phyloP scores from a whole-genome alignment of 2,329 filamentous ascomycete genomes.

The Fusarium palustre region DNA sequence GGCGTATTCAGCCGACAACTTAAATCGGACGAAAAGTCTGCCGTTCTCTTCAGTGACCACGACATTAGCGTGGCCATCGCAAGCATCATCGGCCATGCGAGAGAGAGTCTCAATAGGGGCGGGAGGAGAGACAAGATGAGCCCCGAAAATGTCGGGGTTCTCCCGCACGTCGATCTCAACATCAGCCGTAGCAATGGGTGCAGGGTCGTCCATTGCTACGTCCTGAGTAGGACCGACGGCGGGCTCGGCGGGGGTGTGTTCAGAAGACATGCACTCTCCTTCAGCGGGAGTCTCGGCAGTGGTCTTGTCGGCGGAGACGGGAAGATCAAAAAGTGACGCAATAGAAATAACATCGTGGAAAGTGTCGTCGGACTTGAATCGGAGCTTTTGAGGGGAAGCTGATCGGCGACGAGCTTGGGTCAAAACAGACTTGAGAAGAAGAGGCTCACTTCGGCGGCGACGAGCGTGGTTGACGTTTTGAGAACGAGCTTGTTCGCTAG shows the following conservation, averaged over 20 bases:
- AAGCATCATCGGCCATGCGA: constrained; percentile 44
- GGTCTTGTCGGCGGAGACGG: not conserved
- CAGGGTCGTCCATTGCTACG: not conserved
- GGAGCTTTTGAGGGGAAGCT: constrained; percentile 47
- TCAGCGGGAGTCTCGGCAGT: not conserved
- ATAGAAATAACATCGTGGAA: constrained; percentile 34
- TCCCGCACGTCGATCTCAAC: constrained; percentile 53
- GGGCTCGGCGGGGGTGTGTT: too few species aligned
- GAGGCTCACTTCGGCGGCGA: constrained; percentile 53
- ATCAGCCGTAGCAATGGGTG: not conserved
- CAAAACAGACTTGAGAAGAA: constrained; percentile 46
- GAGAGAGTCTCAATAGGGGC: constrained; percentile 45
- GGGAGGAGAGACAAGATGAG: constrained; percentile 32
- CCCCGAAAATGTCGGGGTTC: constrained; percentile 53
- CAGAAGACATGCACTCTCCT: too few species aligned
- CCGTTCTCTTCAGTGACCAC: constrained; percentile 46
- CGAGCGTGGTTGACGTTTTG: constrained; percentile 39
- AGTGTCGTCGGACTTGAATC: constrained; percentile 34
- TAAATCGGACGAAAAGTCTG: constrained; percentile 54
- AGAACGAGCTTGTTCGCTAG: constrained; percentile 40
- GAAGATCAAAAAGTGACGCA: constrained; percentile 10
- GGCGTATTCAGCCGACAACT: constrained; percentile 51
- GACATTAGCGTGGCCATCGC: constrained; percentile 50
- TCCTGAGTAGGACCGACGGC: not conserved
- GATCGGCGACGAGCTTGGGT: constrained; percentile 46